These are phyloP conservation scores for Fusarium tanahbumbuense DNA, from an alignment of 2,329 filamentous ascomycete genomes.

Conservation along the genomic window DNA sequence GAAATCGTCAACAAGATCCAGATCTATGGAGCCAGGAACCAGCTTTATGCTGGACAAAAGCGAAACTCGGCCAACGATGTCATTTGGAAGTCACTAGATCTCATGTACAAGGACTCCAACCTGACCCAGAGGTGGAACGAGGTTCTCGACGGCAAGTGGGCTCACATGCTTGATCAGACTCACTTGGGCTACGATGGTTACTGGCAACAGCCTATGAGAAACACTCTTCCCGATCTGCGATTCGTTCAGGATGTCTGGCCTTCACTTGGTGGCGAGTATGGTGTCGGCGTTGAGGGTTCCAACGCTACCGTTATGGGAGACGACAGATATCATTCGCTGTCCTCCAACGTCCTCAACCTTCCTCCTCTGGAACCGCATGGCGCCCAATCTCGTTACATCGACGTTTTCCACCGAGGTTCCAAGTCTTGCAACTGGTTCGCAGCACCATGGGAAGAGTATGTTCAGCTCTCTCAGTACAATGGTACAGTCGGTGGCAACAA, in stretches of 20 bases:
- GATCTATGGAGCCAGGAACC: constrained; percentile 61
- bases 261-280: constrained; percentile 58
- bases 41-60: constrained; percentile 66
- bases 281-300: constrained; percentile 49
- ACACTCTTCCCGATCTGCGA: constrained; percentile 66
- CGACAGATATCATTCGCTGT: constrained; percentile 66
- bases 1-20: constrained; percentile 64
- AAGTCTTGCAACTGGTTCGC: constrained; percentile 48
- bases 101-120: constrained; percentile 37
- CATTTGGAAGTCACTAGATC: constrained; percentile 32
- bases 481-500: constrained; percentile 50
- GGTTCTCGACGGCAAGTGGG: constrained; percentile 35
- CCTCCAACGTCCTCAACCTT: constrained; percentile 49
- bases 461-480: constrained; percentile 45
- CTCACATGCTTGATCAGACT: constrained; percentile 52
- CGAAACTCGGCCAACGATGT: constrained; percentile 65
- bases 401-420: constrained; percentile 52
- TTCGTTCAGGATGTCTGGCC: constrained; percentile 65
- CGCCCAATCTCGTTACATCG: constrained; percentile 49
- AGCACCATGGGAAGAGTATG: constrained; percentile 49
- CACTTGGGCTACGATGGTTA: constrained; percentile 64
- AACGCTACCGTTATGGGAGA: constrained; percentile 51
- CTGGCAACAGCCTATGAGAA: constrained; percentile 80
- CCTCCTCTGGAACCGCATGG: constrained; percentile 50
- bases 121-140: constrained; percentile 38